phyloP scores from a whole-genome alignment of 805 yeast genomes.

The Yarrowia porcina region DNA sequence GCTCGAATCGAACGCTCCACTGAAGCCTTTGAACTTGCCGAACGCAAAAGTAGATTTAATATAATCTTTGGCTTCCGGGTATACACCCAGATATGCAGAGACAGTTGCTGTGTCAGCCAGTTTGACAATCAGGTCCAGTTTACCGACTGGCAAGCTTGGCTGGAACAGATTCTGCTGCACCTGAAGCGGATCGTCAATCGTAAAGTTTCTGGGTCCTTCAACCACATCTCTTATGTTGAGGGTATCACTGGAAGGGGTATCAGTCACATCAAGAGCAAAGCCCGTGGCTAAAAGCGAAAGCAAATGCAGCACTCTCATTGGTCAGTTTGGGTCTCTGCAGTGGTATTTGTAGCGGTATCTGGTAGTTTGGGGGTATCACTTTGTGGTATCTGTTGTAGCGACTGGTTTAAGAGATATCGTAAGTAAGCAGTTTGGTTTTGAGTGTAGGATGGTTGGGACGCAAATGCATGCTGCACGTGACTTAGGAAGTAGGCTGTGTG shows the following conservation, averaged over 20 bases:
- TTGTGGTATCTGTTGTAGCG: background rate
- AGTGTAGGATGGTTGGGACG: background rate
- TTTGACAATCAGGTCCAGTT: slow-evolving; percentile 6
- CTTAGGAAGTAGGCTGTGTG: background rate
- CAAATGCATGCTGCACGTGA: slow-evolving; percentile 17
- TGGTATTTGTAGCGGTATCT: background rate
- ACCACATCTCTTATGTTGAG: background rate
- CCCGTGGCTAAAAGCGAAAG: background rate
- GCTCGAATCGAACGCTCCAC: slow-evolving; percentile 12
- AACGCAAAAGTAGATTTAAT: slow-evolving; percentile 15
- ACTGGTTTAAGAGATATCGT: background rate
- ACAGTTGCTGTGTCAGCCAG: slow-evolving; percentile 15
- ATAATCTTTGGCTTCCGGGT: slow-evolving; percentile 12
- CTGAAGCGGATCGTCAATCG: background rate
- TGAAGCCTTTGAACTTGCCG: slow-evolving; percentile 16
- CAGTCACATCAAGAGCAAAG: background rate
- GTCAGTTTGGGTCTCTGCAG: background rate
- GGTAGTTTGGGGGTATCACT: background rate
- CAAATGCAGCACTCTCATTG: background rate
- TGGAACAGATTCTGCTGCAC: background rate
- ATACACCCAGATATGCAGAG: slow-evolving; percentile 3
- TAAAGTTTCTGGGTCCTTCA: slow-evolving; percentile 10
- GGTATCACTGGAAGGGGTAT: background rate
- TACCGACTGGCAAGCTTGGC: background rate
- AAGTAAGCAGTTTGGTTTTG: background rate